A percentile compares a stretch with the other conserved stretches of the same genome.
phyloP scores from a whole-genome alignment of 768 basidiomycete species.

The Lactarius sanguifluus region DNA sequence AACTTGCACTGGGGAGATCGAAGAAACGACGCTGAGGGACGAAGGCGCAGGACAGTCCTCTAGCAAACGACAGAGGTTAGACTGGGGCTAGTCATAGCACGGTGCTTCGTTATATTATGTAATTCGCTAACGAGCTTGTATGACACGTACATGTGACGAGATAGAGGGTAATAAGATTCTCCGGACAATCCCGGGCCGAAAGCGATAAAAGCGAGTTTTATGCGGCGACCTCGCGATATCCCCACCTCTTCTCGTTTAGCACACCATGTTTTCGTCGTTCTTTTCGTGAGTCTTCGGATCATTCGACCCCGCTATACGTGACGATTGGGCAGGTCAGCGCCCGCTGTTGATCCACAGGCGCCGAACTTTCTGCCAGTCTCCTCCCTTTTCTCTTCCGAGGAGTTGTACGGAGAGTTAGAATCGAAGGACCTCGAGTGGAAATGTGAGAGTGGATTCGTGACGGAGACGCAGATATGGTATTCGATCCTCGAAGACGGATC shows the following conservation, averaged over 20 bases:
- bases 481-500: slow-evolving; percentile 76
- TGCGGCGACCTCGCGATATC: not conserved
- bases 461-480: slow-evolving; percentile 92
- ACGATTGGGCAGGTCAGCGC: slow-evolving; percentile 45
- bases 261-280: slow-evolving; percentile 72
- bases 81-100: not conserved
- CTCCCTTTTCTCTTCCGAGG: slow-evolving; percentile 49
- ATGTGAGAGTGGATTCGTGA: slow-evolving; percentile 77
- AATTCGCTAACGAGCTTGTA: not conserved
- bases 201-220: not conserved
- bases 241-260: slow-evolving; percentile 27
- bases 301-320: slow-evolving; percentile 16
- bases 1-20: not conserved
- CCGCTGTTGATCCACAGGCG: slow-evolving; percentile 61
- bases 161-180: too few relatives aligned
- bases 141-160: not conserved
- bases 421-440: slow-evolving; percentile 79
- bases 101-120: not conserved
- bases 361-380: slow-evolving; percentile 86
- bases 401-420: slow-evolving; percentile 75
- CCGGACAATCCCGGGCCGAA: slow-evolving; percentile 19
- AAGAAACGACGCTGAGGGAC: not conserved
- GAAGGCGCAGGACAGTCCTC: slow-evolving; percentile 2
- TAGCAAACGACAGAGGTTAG: slow-evolving; percentile 19
- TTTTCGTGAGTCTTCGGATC: slow-evolving; percentile 62